Conservation (phyloP, 1,284 basidiomycete genomes). For the Heterobasidion irregulare region DNA sequence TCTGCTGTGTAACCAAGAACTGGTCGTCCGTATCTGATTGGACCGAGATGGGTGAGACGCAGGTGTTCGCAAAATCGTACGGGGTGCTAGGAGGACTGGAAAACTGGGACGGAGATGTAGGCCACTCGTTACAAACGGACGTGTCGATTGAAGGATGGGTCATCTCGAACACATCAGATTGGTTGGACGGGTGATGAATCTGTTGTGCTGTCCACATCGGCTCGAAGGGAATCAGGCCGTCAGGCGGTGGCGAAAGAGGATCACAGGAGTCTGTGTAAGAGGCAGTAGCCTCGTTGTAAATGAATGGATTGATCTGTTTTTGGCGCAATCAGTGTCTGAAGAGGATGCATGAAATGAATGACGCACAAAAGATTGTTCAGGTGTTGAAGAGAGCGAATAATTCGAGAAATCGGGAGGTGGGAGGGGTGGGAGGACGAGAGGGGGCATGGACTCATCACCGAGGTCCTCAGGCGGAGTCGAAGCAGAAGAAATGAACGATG, state of each 20-base stretch:
- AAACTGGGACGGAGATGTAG: conserved; percentile 17
- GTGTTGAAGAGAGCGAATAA: conserved; percentile 12
- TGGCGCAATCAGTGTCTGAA: not conserved
- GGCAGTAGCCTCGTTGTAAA: conserved; percentile 29
- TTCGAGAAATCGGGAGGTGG: conserved; percentile 12
- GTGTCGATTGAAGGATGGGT: conserved; percentile 18
- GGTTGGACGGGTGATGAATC: conserved; percentile 8
- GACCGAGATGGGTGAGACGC: not conserved
- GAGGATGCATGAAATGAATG: not conserved
- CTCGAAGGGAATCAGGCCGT: conserved; percentile 7
- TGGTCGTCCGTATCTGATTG: not conserved
- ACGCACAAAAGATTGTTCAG: conserved; percentile 39
- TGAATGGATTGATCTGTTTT: conserved; percentile 36
- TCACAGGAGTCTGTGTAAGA: conserved; percentile 20
- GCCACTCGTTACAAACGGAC: conserved; percentile 18
- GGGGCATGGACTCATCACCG: conserved; percentile 10
- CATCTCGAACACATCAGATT: conserved; percentile 10
- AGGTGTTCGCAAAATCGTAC: conserved; percentile 11
- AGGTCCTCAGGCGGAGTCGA: conserved; percentile 1
- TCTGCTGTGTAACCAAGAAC: not conserved
- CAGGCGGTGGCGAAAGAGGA: conserved; percentile 17
- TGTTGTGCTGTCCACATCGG: conserved; percentile 8
- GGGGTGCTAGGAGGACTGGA: conserved; percentile 23
- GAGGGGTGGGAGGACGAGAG: conserved; percentile 13
- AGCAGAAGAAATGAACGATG: conserved; percentile 8